phyloP scores from a whole-genome alignment of 176 grass and related monocot species.

The Eleusine indica region DNA sequence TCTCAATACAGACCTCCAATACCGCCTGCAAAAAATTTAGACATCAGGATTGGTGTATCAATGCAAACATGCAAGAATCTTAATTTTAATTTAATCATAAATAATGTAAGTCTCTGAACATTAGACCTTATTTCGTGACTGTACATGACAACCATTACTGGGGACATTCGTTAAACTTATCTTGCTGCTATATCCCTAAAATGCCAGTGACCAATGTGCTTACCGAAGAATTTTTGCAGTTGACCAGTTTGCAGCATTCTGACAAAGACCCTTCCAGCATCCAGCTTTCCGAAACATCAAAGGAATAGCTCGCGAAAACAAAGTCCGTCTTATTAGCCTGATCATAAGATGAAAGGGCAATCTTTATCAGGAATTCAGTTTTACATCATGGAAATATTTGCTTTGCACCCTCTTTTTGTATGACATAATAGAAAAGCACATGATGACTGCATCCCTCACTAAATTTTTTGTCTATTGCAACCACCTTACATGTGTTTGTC shows the following conservation, averaged over 20 bases:
- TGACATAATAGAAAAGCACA: background rate
- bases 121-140: background rate
- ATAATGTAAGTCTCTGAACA: background rate
- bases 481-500: background rate
- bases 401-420: background rate
- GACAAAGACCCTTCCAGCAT: slow-evolving; percentile 73
- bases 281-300: slow-evolving; percentile 90
- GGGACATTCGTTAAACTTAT: background rate
- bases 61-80: background rate
- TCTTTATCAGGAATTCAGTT: slow-evolving; percentile 1
- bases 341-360: slow-evolving; percentile 11
- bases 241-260: slow-evolving; percentile 74
- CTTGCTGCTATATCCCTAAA: slow-evolving; percentile 5
- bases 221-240: slow-evolving; percentile 80
- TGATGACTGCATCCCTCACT: background rate
- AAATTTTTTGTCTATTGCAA: background rate
- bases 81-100: background rate
- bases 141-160: background rate
- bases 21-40: slow-evolving; percentile 46
- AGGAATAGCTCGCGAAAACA: slow-evolving; percentile 73
- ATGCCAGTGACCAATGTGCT: slow-evolving; percentile 15
- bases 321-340: slow-evolving; percentile 83
- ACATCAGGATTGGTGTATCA: background rate
- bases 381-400: background rate
- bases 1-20: slow-evolving; percentile 73